Base-by-base conservation (phyloP, 768 basidiomycete species). In the Leucosporidium scottii region DNA sequence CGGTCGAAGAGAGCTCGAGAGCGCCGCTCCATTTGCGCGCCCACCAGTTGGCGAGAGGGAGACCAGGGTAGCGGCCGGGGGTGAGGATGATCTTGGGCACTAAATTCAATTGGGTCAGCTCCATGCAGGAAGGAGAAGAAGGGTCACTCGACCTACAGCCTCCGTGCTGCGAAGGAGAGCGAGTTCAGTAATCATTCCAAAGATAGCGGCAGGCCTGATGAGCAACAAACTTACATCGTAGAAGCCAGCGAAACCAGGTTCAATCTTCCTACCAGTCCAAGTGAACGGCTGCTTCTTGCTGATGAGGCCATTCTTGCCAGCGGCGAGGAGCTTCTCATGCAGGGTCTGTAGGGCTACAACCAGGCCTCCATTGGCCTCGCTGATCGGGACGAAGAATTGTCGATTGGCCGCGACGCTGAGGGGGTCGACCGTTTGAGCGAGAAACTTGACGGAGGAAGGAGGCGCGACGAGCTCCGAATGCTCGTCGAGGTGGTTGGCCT, bases 41-140 rank as follows among this genome's bases (percentile, higher is more conserved):
- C 39, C 66, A 39, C 68, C 68, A 72, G 65, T 65, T 69, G 15
- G 87, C 81, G 58, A 89, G 80, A 17, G 88, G 88, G 76, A 85
- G 85, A 0, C 82, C 80, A 27, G 90, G 89, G 73, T 91, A 91
- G 13, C 87, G 85, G 36, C 90, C 90, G 6, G 90, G 86, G 54
- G 81, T 82, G 4, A 85, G 86, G 58, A 91, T 75, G 49, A 91
- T 75, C 79, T 90, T 89, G 3, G 90, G 90, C 47, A 85, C 80
- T 66, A 27, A 6, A 27, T 3, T 8, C 3, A 17, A 3, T 8
- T 8, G 15, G 39, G 15, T 44, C 8, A 44, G 39, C 39, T 44
- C 39, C 8, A 17, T 12, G 10, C 39, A 12, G 39, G 13, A 2
- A 9, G 23, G n/a, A 21, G 15, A n/a, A 54, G 25, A 27, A 15